phyloP scores from a whole-genome alignment of 805 yeast genomes.

The Candida maris region DNA sequence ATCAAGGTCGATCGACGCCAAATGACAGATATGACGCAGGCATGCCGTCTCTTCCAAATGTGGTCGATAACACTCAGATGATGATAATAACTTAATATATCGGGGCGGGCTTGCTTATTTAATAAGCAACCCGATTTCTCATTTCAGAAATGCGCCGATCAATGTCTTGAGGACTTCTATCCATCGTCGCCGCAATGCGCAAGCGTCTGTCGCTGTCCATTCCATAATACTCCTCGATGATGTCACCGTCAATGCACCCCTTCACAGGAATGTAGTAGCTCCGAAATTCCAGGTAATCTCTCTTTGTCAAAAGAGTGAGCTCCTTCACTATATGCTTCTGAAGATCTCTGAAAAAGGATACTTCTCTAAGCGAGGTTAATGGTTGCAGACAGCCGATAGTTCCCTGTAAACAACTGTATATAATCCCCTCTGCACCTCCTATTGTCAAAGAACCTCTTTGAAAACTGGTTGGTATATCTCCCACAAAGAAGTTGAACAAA shows the following conservation, averaged over 20 bases:
- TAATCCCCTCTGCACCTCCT: slow-evolving; percentile 63
- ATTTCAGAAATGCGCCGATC: slow-evolving; percentile 51
- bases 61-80: no score
- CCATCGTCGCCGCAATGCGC: slow-evolving; percentile 39
- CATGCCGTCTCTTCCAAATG: no score
- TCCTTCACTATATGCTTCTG: slow-evolving; percentile 44
- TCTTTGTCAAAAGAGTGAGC: slow-evolving; percentile 48
- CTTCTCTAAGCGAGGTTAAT: slow-evolving; percentile 56
- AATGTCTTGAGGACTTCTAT: slow-evolving; percentile 46
- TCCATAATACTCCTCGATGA: slow-evolving; percentile 55
- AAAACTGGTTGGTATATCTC: slow-evolving; percentile 69
- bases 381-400: slow-evolving; percentile 75
- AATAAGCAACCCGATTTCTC: slow-evolving; percentile 37
- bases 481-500: slow-evolving; percentile 57
- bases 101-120: no score
- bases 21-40: no score
- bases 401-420: slow-evolving; percentile 80
- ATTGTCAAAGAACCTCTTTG: slow-evolving; percentile 48
- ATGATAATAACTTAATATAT: no score
- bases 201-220: slow-evolving; percentile 35
- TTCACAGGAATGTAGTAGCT: slow-evolving; percentile 80
- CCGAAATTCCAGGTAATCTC: slow-evolving; percentile 66
- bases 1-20: no score
- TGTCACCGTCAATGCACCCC: slow-evolving; percentile 83
- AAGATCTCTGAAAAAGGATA: slow-evolving; percentile 51